A percentile compares a stretch with the other conserved stretches of the same genome.
phyloP scores from a whole-genome alignment of 202 grass and related monocot genomes.

The Zizania palustris region DNA sequence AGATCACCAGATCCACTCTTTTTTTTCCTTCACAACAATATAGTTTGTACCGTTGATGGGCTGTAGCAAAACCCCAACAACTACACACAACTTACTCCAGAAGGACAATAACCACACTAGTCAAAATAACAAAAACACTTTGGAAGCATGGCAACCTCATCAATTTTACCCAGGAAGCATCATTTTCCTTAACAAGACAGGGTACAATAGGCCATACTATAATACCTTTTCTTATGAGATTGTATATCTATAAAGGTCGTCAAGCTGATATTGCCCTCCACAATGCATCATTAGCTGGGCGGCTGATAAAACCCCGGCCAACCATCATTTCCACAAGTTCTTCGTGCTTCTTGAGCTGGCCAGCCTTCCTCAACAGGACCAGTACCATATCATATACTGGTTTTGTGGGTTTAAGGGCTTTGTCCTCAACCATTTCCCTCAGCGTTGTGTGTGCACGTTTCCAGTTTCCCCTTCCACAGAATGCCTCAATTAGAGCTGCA shows the following conservation, averaged over 20 bases:
- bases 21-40: neutral
- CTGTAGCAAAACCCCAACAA: neutral
- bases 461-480: constrained; percentile 83
- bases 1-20: constrained; percentile 3
- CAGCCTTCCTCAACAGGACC: constrained; percentile 66
- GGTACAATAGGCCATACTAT: constrained; percentile 11
- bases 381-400: constrained; percentile 59
- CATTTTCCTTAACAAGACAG: constrained; percentile 13
- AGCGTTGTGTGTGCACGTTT: constrained; percentile 46
- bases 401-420: constrained; percentile 68
- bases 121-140: neutral
- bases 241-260: constrained; percentile 27
- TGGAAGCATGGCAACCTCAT: neutral
- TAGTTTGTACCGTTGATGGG: neutral
- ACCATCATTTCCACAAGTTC: constrained; percentile 76
- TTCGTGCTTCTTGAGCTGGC: constrained; percentile 70
- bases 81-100: neutral
- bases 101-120: constrained; percentile 1
- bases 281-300: constrained; percentile 47
- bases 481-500: constrained; percentile 60
- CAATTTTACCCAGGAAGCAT: constrained; percentile 20
- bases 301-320: constrained; percentile 65
- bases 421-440: constrained; percentile 82
- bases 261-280: constrained; percentile 35
- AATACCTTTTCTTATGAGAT: constrained; percentile 13